Conservation (phyloP, 2,329 filamentous ascomycete species). For the Epichloe gansuensis region DNA sequence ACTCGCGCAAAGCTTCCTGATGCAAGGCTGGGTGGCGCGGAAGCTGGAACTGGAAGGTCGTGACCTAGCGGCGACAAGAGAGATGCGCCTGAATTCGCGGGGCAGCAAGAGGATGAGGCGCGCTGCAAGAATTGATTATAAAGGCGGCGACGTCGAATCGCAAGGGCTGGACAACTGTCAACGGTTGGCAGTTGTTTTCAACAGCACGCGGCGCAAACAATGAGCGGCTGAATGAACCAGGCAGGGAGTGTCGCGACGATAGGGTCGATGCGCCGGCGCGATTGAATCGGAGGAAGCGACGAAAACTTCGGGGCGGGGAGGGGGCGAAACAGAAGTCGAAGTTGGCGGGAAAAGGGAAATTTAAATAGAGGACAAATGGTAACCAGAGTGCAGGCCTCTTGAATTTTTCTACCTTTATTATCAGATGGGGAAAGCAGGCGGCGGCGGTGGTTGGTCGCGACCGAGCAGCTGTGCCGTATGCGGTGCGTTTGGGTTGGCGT, state of each 20-base stretch:
- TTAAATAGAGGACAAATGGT: background rate
- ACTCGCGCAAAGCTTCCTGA: background rate
- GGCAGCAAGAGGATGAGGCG: background rate
- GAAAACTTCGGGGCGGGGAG: background rate
- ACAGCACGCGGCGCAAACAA: conserved; percentile 4
- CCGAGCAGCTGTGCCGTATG: conserved; percentile 5
- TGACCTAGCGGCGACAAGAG: background rate
- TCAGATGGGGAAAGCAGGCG: background rate
- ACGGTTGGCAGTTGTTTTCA: conserved; percentile 1
- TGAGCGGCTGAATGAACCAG: background rate
- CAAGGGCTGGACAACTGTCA: background rate
- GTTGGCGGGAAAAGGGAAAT: background rate
- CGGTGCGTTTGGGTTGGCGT: conserved; percentile 1
- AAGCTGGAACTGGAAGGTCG: background rate
- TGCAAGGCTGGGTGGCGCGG: background rate
- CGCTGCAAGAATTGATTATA: background rate
- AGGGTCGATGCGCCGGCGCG: conserved; percentile 5
- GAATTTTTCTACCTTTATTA: background rate
- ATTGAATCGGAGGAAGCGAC: background rate
- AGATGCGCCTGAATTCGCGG: background rate
- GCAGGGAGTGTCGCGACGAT: conserved; percentile 2
- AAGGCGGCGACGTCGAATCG: background rate
- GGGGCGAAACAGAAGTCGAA: background rate
- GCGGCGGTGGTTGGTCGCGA: conserved; percentile 8
- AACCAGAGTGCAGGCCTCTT: background rate